phyloP scores from a whole-genome alignment of 768 basidiomycete genomes.

The Nidularia pulvinata region DNA sequence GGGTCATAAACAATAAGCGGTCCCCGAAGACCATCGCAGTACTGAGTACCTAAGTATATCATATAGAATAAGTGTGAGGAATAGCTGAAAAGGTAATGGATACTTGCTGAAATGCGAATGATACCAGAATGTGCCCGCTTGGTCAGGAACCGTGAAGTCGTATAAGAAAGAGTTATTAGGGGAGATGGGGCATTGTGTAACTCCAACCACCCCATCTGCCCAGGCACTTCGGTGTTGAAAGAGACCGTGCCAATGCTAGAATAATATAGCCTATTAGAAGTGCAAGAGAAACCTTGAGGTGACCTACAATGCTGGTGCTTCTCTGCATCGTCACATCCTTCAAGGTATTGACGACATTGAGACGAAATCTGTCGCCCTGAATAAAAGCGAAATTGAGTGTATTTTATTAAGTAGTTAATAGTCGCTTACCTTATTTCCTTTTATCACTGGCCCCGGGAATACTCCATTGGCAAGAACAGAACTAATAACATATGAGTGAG shows the following conservation, averaged over 20 bases:
- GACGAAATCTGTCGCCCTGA: slow-evolving; percentile 27
- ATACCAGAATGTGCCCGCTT: slow-evolving; percentile 27
- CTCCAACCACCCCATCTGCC: slow-evolving; percentile 32
- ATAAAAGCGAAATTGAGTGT: neutral
- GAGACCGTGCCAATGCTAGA: slow-evolving; percentile 46
- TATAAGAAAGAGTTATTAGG: slow-evolving; percentile 35
- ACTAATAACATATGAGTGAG: neutral
- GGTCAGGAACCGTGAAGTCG: slow-evolving; percentile 21
- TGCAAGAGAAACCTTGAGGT: slow-evolving; percentile 1
- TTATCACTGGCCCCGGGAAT: neutral
- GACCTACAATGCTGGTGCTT: slow-evolving; percentile 25
- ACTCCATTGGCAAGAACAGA: neutral
- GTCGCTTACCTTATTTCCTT: neutral
- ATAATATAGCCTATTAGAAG: neutral
- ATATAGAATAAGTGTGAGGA: neutral
- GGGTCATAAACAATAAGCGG: slow-evolving; percentile 29
- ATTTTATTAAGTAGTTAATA: neutral
- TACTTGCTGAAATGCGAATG: slow-evolving; percentile 24
- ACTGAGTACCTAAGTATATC: slow-evolving; percentile 28
- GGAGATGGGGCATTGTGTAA: slow-evolving; percentile 42
- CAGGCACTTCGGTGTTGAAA: slow-evolving; percentile 32
- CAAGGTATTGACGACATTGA: slow-evolving; percentile 41
- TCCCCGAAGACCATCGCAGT: slow-evolving; percentile 47
- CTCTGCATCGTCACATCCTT: slow-evolving; percentile 36
- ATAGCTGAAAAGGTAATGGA: neutral